A percentile compares a stretch with the other conserved stretches of the same genome.
Evolutionary conservation across 148 eudicot genomes (phyloP).

Genomic region (Cornus suecica): DNA sequence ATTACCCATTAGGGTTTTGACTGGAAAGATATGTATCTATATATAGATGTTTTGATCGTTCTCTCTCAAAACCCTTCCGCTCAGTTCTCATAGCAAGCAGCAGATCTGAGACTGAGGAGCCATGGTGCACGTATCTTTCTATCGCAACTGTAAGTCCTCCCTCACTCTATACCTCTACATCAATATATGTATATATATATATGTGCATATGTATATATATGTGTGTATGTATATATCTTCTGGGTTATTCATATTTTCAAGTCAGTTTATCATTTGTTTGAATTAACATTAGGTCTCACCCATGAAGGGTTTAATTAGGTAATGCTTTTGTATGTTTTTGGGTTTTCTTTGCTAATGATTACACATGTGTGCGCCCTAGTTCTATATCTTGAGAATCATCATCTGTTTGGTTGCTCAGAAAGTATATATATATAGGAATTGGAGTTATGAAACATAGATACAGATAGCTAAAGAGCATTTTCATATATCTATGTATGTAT

Average conservation of each 20-base stretch:
- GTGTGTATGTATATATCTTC: neutral
- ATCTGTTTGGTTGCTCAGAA: neutral
- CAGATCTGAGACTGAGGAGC: constrained; percentile 5
- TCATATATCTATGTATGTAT: no score
- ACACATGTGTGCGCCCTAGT: neutral
- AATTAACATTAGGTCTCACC: neutral
- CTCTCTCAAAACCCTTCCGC: neutral
- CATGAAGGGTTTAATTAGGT: neutral
- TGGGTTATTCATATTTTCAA: neutral
- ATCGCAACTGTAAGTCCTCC: constrained; percentile 47
- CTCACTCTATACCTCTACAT: neutral
- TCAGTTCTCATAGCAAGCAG: neutral
- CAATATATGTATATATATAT: neutral
- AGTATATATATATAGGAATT: no score
- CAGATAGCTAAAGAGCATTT: no score
- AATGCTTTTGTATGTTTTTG: neutral
- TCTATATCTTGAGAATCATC: neutral
- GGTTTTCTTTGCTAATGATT: neutral
- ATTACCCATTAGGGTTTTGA: neutral
- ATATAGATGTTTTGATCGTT: neutral
- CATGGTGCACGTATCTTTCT: constrained; percentile 57
- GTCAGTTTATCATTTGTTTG: no score
- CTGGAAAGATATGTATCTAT: neutral
- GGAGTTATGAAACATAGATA: no score
- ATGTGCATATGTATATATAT: neutral